Percentiles rank a stretch among this genome's conserved stretches.
phyloP scores from a whole-genome alignment of 441 rosid genomes.

The Pelargonium cotyledonis region DNA sequence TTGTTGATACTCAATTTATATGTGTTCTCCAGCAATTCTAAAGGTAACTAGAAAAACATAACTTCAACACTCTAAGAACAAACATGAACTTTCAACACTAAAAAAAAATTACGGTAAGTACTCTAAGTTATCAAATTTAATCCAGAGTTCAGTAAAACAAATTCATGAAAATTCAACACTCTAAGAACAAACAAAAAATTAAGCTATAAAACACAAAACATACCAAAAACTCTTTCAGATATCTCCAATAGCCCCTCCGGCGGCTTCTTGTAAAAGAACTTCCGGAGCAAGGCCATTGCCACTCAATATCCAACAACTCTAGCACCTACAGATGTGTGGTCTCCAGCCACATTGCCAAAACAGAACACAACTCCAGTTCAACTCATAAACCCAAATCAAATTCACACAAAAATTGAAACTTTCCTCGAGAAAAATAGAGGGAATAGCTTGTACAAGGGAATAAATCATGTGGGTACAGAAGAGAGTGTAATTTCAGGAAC shows the following conservation, averaged over 20 bases:
- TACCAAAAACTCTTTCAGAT: constrained; percentile 85
- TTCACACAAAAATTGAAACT: constrained; percentile 11
- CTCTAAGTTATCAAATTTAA: not conserved
- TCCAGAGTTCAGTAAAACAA: constrained; percentile 11
- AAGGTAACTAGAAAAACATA: not conserved
- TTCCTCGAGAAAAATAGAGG: not conserved
- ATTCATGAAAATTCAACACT: constrained; percentile 12
- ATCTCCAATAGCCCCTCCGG: constrained; percentile 87
- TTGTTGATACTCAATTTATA: too few species aligned
- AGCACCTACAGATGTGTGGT: not conserved
- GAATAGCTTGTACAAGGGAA: not conserved
- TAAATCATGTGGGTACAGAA: constrained; percentile 21
- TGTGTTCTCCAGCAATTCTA: too few species aligned
- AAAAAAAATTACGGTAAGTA: not conserved
- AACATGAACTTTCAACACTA: not conserved
- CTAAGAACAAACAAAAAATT: not conserved
- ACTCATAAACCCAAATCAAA: constrained; percentile 22
- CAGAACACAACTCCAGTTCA: constrained; percentile 11
- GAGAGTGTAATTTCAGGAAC: constrained; percentile 26
- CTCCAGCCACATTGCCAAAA: constrained; percentile 29
- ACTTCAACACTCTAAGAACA: not conserved
- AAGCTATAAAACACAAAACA: constrained; percentile 13
- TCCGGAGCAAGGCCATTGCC: constrained; percentile 69
- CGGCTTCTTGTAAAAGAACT: constrained; percentile 69
- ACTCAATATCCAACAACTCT: constrained; percentile 3